A percentile compares a stretch with the other conserved stretches of the same genome.
Evolutionary conservation across 129 eudicot genomes (phyloP).

Genomic region (Lactuca sativa): DNA sequence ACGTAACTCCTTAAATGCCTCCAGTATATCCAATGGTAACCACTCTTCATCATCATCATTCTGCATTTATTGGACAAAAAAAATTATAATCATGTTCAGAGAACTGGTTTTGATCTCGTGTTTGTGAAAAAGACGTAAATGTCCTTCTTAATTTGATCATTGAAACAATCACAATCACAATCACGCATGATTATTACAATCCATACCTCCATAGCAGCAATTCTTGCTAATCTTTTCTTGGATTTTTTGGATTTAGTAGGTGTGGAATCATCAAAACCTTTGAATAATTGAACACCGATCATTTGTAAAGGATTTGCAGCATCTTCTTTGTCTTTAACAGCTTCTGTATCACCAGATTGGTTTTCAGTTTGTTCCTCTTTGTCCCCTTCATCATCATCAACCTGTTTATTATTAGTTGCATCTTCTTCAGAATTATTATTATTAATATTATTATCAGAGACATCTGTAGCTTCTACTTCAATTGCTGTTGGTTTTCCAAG

Average conservation of each 20-base stretch:
- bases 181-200: conserved; percentile 2
- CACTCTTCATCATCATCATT: conserved; percentile 90
- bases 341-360: conserved; percentile 58
- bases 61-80: conserved; percentile 27
- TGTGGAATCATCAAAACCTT: conserved; percentile 60
- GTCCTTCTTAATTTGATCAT: too few species aligned
- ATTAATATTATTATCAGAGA: conserved; percentile 47
- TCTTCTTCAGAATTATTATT: conserved; percentile 49
- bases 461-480: conserved; percentile 50
- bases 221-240: conserved; percentile 52
- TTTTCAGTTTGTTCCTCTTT: conserved; percentile 78
- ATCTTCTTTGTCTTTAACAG: conserved; percentile 74
- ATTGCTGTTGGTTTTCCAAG: conserved; percentile 45
- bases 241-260: conserved; percentile 61
- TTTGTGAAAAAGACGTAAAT: too few species aligned
- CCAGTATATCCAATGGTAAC: conserved; percentile 77
- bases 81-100: not conserved
- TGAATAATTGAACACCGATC: conserved; percentile 91
- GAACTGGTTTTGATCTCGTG: too few species aligned
- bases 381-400: conserved; percentile 71
- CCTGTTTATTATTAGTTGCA: conserved; percentile 32
- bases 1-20: conserved; percentile 85
- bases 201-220: conserved; percentile 64
- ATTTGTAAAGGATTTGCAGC: conserved; percentile 83
- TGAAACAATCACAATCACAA: too few species aligned